These are phyloP conservation scores for Stachybotrys chartarum DNA, from an alignment of 2,329 filamentous ascomycete species.

Conservation along the genomic window DNA sequence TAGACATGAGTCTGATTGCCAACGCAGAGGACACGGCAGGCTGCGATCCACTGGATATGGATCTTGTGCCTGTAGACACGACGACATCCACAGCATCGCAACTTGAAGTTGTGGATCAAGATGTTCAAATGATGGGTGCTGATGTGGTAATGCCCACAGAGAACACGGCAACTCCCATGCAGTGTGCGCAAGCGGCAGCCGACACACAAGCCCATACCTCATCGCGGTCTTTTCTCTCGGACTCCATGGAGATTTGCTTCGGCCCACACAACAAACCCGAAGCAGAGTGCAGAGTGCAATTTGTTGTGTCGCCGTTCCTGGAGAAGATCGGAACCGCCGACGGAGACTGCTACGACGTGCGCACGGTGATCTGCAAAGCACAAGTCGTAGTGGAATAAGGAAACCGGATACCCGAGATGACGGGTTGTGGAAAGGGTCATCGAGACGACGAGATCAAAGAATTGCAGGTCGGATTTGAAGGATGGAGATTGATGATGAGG, in stretches of 20 bases:
- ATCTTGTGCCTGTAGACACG: not conserved
- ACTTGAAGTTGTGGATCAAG: no score
- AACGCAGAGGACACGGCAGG: not conserved
- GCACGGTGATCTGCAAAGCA: conserved; percentile 3
- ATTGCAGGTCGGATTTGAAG: no score
- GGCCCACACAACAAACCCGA: not conserved
- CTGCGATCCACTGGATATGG: not conserved
- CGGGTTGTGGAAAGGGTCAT: not conserved
- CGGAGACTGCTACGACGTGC: conserved; percentile 4
- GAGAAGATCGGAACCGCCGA: conserved; percentile 9
- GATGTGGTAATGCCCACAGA: no score
- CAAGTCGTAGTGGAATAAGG: not conserved
- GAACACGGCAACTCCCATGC: no score
- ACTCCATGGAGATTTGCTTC: not conserved
- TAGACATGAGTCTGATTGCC: not conserved
- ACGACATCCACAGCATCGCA: no score
- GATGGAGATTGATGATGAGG: no score
- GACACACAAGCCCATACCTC: not conserved
- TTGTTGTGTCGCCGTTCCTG: conserved; percentile 4
- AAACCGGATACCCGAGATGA: not conserved
- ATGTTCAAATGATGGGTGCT: no score
- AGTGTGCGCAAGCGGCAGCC: no score
- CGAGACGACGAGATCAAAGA: no score
- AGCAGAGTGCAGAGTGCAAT: not conserved
- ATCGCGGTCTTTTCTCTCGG: not conserved